Evolutionary conservation across 2,329 filamentous ascomycete genomes (phyloP).

Genomic region (Alternaria consortialis): DNA sequence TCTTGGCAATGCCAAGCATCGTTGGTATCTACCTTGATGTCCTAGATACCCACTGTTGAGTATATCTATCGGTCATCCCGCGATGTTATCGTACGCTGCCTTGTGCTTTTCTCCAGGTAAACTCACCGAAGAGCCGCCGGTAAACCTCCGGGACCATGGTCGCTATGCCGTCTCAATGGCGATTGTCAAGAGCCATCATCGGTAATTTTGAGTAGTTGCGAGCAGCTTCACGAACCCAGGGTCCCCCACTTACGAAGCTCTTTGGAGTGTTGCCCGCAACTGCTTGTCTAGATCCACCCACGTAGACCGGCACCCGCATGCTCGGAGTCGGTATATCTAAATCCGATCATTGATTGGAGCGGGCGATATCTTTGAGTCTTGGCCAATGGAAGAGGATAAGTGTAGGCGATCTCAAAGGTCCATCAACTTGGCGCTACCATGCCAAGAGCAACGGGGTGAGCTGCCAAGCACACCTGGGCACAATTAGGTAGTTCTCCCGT

Average conservation of each 20-base stretch:
- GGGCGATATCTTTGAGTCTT: neutral
- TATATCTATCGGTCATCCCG: neutral
- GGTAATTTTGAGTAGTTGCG: neutral
- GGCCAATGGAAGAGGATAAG: neutral
- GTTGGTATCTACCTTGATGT: slow-evolving; percentile 4
- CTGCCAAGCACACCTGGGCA: neutral
- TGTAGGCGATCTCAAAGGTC: neutral
- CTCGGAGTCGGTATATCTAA: neutral
- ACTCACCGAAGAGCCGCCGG: neutral
- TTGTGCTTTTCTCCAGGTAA: neutral
- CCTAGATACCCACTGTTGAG: slow-evolving; percentile 2
- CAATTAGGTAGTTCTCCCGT: neutral
- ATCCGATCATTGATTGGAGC: neutral
- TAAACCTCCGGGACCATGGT: neutral
- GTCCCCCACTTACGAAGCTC: neutral
- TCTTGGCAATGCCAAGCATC: neutral
- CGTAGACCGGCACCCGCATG: neutral
- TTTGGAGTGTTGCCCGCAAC: neutral
- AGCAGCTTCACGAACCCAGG: neutral
- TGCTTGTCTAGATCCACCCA: neutral
- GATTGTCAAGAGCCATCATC: neutral
- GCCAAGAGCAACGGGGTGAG: neutral
- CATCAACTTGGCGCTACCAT: neutral
- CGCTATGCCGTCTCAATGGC: neutral
- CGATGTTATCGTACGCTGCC: neutral